Evolutionary conservation across 768 basidiomycete genomes (phyloP), one percentile per base, ranked within the genome.

Genomic region (Trametes villosa): DNA sequence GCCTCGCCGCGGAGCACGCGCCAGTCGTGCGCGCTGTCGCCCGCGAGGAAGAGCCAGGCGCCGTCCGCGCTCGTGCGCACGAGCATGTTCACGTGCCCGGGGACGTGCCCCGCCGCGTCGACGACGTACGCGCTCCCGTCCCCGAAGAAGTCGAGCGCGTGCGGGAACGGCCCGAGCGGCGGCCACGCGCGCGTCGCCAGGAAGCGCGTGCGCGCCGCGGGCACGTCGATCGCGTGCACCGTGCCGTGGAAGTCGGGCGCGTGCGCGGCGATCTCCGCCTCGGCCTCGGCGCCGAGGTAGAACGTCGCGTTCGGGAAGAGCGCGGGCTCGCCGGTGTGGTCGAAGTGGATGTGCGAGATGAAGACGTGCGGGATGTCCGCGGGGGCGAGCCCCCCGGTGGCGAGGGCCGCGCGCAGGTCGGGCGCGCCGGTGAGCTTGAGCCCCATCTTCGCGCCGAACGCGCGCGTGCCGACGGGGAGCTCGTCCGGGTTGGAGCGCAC

Each of bases 121-220:
- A 87, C 70, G 62, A 87, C 75, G 64, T 83, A 86, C 34, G 85
- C 67, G 64, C 81, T 83, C 8, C 85, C 86, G 61, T 88, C 86
- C 20, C 78, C 78, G 63, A 80, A 85, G 65, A 78, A 80, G 71
- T 87, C 84, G 20, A 80, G 65, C 5, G 82, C 80, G 44, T 62
- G 67, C 38, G 82, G 79, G 68, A 83, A 85, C 7, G 82, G 83
- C 0, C 83, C 83, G 38, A 86, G 65, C 30, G 81, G 30, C 24
- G 53, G 29, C 57, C 56, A 73, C 38, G 72, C 75, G 5, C 64
- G 58, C 20, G 67, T 58, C 24, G 66, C 60, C n/a, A 83, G 47
- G 59, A 42, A 61, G 15, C 52, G 40, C 30, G 59, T 63, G 41
- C 66, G 63, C 47, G 15, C 59, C 6, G 36, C 30, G 13, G 66